Percentiles rank a stretch among this genome's conserved stretches.
Evolutionary conservation across 2,329 filamentous ascomycete genomes (phyloP).

Genomic region (Parastagonospora nodorum): DNA sequence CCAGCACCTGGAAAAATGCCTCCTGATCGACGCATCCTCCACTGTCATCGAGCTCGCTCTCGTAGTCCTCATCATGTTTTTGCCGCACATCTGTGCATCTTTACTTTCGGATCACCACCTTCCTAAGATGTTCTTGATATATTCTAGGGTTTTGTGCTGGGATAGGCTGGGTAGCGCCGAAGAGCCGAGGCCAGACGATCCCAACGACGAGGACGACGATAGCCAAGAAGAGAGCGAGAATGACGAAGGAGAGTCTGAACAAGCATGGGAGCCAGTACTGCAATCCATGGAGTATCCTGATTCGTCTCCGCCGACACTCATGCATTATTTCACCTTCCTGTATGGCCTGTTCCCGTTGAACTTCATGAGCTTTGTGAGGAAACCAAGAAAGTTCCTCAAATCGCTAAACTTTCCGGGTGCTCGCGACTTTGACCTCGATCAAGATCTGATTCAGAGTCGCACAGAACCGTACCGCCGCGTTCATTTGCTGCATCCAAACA

Average conservation of each 20-base stretch:
- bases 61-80: conserved; percentile 77
- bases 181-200: conserved; percentile 7
- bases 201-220: conserved; percentile 31
- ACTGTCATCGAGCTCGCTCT: conserved; percentile 76
- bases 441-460: conserved; percentile 74
- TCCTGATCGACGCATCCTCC: conserved; percentile 78
- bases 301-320: conserved; percentile 65
- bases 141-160: conserved; percentile 81
- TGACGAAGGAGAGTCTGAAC: conserved; percentile 31
- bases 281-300: conserved; percentile 63
- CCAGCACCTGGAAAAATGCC: conserved; percentile 70
- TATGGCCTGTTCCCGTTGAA: conserved; percentile 86
- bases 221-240: conserved; percentile 46
- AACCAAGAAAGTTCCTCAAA: conserved; percentile 77
- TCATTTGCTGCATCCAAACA: conserved; percentile 82
- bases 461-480: conserved; percentile 75
- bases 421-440: conserved; percentile 78
- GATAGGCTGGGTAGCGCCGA: conserved; percentile 56
- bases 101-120: conserved; percentile 65
- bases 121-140: conserved; percentile 78
- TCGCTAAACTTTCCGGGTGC: conserved; percentile 71
- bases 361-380: conserved; percentile 84
- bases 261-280: conserved; percentile 67
- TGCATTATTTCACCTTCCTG: conserved; percentile 79
- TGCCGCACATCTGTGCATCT: conserved; percentile 79